Base-by-base conservation (phyloP, 2,329 filamentous ascomycete genomes). In the Neonectria magnoliae region DNA sequence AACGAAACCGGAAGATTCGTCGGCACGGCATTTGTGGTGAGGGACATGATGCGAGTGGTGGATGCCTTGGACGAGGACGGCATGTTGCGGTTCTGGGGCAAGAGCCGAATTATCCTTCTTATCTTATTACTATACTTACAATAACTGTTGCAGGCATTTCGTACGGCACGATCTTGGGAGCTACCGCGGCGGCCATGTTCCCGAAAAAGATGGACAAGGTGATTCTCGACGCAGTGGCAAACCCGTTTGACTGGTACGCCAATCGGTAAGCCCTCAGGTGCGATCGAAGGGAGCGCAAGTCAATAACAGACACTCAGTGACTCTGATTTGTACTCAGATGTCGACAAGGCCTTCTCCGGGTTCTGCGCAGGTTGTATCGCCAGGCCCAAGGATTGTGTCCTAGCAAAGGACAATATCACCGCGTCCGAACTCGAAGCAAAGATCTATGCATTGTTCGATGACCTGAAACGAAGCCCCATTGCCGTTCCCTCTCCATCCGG, bases 41-140 rank as follows among this genome's bases (percentile, higher is more conserved):
- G 82, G 36, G 84, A 86, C 61, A 74, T 84, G 66, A 79, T 83
- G 60, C 59, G 70, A 5, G 78, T 85, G 55, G 80, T 80, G 0
- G 82, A 85, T 54, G 79, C 81, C 1, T 71, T 82, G 6, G 75
- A 71, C 1, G 77, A 79, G 27, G 80, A 81, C 60, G 77, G 78
- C 18, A 53, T 80, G 69, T 62, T 81, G 5, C 69, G 78, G 10
- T 84, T 78, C 64, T 81, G 76, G 78, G 81, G 80, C 75, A 64
- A 53, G 65, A 13, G 10, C 10, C 2, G 31, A 14, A 29, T 11
- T 4, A 10, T n/a, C 16, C 13, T 45, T 50, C 14, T 7, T 9
- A 6, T 5, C 25, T n/a, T 16, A 10, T 29, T 31, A 5, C 14
- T 31, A 1, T n/a, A 18, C 25, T 18, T 18, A n/a, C 3, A 33